Base-by-base conservation (phyloP, 495 filamentous ascomycete genomes). In the Daldinia loculata region DNA sequence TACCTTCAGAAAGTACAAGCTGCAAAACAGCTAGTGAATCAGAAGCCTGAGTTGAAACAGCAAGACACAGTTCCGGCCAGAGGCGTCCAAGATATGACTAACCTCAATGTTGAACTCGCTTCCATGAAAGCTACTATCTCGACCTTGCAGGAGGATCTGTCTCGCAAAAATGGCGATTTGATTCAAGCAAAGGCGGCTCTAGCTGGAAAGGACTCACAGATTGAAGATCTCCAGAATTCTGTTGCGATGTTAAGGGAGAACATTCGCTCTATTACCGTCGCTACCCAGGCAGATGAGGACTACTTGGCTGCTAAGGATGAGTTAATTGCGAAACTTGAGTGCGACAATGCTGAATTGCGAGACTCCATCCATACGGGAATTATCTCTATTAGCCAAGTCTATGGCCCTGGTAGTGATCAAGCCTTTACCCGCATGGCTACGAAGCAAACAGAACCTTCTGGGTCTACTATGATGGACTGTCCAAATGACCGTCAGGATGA, bases 321-420 rank as follows among this genome's bases (percentile, higher is more conserved):
- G 1, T 4, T 26, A 3, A 63, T 69, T 7, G 12, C 3, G 24
- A 29, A 58, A 9, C 56, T 71, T 3, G 38, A 53, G n/a, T 45
- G 2, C 6, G 62, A 71, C 1, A 61, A 38, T 34, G 62, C 45
- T 0, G 17, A 32, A 4, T 32, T 71, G 0, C 52, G 68, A 19
- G 58, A 71, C 26, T 22, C 68, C 0, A 56, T 71, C 7, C 68
- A 66, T 30, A 66, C 57, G 0, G 68, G 68, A 7, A 4, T 62
- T 3, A 53, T 71, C 32, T 51, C 56, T 2, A 27, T 71, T 14
- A 51, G 39, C 6, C 57, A 58, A 6, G 2, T 71, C 8, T 71
- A 71, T 12, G 68, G 68, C 6, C 62, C 68, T 4, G 41, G 39
- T 5, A 39, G 50, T 29, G 9, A 22, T 4, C 6, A 61, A n/a